Conservation (phyloP, 768 basidiomycete genomes). For the Amylocystis lapponica region DNA sequence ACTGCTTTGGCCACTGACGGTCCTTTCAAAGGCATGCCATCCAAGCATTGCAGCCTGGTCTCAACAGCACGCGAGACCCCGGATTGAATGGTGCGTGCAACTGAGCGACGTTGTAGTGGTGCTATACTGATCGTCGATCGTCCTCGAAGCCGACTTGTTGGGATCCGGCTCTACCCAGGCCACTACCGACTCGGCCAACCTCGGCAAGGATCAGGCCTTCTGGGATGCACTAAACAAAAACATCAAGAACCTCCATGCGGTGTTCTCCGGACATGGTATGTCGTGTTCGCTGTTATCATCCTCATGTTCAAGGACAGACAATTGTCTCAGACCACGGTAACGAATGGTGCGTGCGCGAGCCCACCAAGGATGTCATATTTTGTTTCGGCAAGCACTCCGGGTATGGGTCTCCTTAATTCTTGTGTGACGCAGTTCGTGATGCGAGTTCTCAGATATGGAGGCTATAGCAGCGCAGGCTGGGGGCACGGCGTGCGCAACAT, state of each 20-base stretch:
- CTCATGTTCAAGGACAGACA: background rate
- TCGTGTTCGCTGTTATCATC: background rate
- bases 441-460: slow-evolving; percentile 49
- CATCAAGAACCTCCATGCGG: slow-evolving; percentile 59
- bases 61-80: slow-evolving; percentile 36
- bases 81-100: slow-evolving; percentile 34
- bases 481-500: slow-evolving; percentile 63
- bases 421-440: too few relatives aligned
- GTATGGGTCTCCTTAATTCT: slow-evolving; percentile 31
- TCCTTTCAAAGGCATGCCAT: slow-evolving; percentile 19
- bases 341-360: slow-evolving; percentile 73
- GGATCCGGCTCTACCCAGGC: slow-evolving; percentile 57
- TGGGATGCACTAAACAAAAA: slow-evolving; percentile 54
- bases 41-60: slow-evolving; percentile 27
- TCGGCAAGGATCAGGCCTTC: slow-evolving; percentile 51
- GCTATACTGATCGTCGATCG: background rate
- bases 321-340: slow-evolving; percentile 60
- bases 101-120: background rate
- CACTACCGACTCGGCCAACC: slow-evolving; percentile 29
- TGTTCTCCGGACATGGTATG: slow-evolving; percentile 68
- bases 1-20: background rate
- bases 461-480: slow-evolving; percentile 49
- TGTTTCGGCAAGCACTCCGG: slow-evolving; percentile 79
- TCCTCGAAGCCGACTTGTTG: slow-evolving; percentile 42
- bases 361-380: slow-evolving; percentile 55